phyloP scores from a whole-genome alignment of 2,329 filamentous ascomycete species.

The Colletotrichum nymphaeae region DNA sequence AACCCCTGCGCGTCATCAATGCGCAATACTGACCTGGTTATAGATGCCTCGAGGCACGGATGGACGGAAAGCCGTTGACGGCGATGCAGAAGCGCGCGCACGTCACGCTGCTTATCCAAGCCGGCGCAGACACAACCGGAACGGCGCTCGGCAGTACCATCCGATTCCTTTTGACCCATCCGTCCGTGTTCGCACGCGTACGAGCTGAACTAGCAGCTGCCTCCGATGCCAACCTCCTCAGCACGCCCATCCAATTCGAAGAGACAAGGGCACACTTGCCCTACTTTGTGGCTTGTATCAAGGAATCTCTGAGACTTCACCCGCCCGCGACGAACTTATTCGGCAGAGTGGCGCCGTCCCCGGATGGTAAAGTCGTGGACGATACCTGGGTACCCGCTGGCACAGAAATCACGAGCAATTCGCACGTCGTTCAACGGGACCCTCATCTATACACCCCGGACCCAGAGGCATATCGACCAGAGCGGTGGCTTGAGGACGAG shows the following conservation, averaged over 20 bases:
- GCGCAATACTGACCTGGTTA: too few species aligned
- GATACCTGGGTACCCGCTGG: slow-evolving; percentile 18
- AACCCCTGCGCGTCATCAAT: neutral
- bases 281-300: slow-evolving; percentile 22
- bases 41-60: slow-evolving; percentile 17
- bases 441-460: slow-evolving; percentile 46
- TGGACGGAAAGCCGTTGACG: slow-evolving; percentile 14
- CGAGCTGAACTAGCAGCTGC: neutral
- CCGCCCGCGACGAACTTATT: slow-evolving; percentile 21
- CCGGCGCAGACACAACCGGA: slow-evolving; percentile 25
- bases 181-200: neutral
- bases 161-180: slow-evolving; percentile 12
- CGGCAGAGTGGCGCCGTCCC: neutral
- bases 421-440: slow-evolving; percentile 49
- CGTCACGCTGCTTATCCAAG: slow-evolving; percentile 21
- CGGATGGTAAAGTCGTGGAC: slow-evolving; percentile 11
- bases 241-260: slow-evolving; percentile 7
- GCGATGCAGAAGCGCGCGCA: slow-evolving; percentile 14
- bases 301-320: slow-evolving; percentile 16
- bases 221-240: neutral
- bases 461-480: slow-evolving; percentile 50
- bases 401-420: slow-evolving; percentile 38
- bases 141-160: slow-evolving; percentile 24
- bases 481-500: slow-evolving; percentile 52
- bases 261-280: slow-evolving; percentile 17